These are phyloP conservation scores for Clarireedia monteithiana DNA, from an alignment of 2,329 filamentous ascomycete species.

Conservation along the genomic window DNA sequence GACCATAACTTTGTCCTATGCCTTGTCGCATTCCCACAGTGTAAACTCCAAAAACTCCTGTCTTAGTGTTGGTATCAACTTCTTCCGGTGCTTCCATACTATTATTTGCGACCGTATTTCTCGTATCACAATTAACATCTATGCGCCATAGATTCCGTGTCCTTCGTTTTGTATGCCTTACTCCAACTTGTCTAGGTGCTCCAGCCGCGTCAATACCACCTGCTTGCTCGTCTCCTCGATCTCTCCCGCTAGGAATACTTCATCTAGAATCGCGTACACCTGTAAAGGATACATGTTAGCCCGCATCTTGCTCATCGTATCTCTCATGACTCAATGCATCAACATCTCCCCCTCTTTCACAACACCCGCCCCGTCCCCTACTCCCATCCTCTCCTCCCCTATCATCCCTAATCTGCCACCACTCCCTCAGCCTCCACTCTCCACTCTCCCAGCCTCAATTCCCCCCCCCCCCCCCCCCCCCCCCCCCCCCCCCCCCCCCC, in stretches of 20 bases:
- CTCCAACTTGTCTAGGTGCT: constrained; percentile 94
- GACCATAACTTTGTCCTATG: too few species aligned
- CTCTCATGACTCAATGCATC: not conserved
- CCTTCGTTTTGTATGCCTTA: constrained; percentile 31
- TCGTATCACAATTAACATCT: not conserved
- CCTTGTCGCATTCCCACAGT: too few species aligned
- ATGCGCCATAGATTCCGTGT: not conserved
- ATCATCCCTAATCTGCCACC: too few species aligned
- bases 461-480: not conserved
- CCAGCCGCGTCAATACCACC: constrained; percentile 86
- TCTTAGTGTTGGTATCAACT: too few species aligned
- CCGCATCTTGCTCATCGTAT: not conserved
- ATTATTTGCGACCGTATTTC: too few species aligned
- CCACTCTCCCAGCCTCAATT: not conserved
- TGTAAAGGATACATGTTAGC: constrained; percentile 27
- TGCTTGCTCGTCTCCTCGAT: constrained; percentile 99
- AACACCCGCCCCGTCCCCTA: not conserved
- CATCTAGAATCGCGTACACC: constrained; percentile 97
- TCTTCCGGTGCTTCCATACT: too few species aligned
- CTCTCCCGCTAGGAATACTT: constrained; percentile 95
- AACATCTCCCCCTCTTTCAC: not conserved
- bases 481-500: too few species aligned
- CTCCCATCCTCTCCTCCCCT: not conserved
- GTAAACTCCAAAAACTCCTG: too few species aligned
- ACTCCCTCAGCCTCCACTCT: not conserved